Conservation (phyloP, 306 rosid genomes). For the Acmispon strigosus region DNA sequence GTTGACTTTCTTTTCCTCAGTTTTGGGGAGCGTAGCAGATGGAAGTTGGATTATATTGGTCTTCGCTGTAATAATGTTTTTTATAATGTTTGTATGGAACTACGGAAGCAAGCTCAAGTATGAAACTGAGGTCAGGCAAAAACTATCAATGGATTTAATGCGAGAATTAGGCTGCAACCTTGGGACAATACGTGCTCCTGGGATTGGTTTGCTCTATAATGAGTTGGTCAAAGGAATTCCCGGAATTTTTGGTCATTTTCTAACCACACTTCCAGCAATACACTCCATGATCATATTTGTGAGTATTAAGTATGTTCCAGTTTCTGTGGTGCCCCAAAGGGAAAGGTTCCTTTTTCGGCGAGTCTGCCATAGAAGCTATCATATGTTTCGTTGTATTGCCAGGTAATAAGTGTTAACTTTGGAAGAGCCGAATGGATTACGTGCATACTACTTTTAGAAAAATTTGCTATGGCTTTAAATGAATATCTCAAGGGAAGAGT, state of each 20-base stretch:
- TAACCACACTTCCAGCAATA: conserved; percentile 58
- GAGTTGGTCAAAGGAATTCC: conserved; percentile 97
- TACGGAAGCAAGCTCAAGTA: conserved; percentile 96
- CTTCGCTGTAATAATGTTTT: conserved; percentile 66
- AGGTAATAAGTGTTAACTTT: conserved; percentile 40
- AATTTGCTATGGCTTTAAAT: background rate
- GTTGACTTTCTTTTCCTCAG: conserved; percentile 86
- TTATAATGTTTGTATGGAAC: conserved; percentile 85
- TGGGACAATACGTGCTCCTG: conserved; percentile 95
- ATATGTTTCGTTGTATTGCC: conserved; percentile 95
- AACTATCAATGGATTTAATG: conserved; percentile 80
- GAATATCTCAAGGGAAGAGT: background rate
- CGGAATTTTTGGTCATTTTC: conserved; percentile 89
- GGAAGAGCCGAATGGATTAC: background rate
- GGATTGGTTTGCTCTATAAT: conserved; percentile 89
- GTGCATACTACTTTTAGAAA: background rate
- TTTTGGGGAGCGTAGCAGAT: conserved; percentile 75
- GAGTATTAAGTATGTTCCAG: conserved; percentile 88
- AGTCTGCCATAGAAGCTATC: conserved; percentile 79
- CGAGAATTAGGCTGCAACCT: conserved; percentile 82
- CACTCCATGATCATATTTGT: conserved; percentile 90
- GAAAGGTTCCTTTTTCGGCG: conserved; percentile 96
- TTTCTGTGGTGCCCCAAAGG: conserved; percentile 85
- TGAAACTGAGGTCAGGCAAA: conserved; percentile 93
- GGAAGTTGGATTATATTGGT: conserved; percentile 98